Percentiles rank a stretch among this genome's conserved stretches.
These are phyloP conservation scores for Termitomyces bulborhizus DNA, from an alignment of 768 basidiomycete genomes.

Conservation along the genomic window DNA sequence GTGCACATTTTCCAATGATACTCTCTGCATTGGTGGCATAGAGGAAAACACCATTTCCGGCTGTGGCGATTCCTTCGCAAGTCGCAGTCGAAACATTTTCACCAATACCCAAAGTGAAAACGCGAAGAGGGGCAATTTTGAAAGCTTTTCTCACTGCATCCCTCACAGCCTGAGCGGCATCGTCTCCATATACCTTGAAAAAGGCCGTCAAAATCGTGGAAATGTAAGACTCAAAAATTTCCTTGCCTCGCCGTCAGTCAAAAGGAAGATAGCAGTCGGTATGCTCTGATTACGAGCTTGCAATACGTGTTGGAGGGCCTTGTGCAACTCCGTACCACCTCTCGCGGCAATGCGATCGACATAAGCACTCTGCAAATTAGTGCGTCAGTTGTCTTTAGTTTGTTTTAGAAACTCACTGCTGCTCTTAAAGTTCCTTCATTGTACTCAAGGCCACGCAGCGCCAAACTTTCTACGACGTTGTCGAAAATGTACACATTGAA, in stretches of 20 bases:
- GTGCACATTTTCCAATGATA: slow-evolving; percentile 42
- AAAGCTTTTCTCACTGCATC: slow-evolving; percentile 26
- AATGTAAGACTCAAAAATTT: background rate
- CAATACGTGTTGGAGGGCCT: slow-evolving; percentile 36
- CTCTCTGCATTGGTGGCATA: slow-evolving; percentile 39
- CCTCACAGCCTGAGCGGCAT: slow-evolving; percentile 18
- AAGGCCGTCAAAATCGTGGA: background rate
- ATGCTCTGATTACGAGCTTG: slow-evolving; percentile 22
- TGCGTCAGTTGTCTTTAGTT: background rate
- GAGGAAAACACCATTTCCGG: slow-evolving; percentile 45
- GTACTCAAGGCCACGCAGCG: slow-evolving; percentile 28
- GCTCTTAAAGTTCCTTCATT: slow-evolving; percentile 21
- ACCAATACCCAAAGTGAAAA: slow-evolving; percentile 60
- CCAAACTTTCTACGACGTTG: slow-evolving; percentile 19
- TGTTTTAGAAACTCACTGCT: slow-evolving; percentile 28
- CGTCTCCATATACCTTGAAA: slow-evolving; percentile 16
- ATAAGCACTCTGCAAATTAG: slow-evolving; percentile 26
- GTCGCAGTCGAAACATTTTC: slow-evolving; percentile 39
- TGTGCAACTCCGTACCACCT: slow-evolving; percentile 46
- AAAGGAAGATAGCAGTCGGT: slow-evolving; percentile 45
- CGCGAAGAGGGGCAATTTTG: slow-evolving; percentile 29
- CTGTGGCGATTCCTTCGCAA: slow-evolving; percentile 47
- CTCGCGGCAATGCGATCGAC: slow-evolving; percentile 35
- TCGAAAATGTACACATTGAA: slow-evolving; percentile 64
- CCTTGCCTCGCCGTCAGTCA: slow-evolving; percentile 52